Evolutionary conservation across 2,329 filamentous ascomycete species (phyloP), one percentile per base, ranked within the genome.

Genomic region (Fusarium sp.): DNA sequence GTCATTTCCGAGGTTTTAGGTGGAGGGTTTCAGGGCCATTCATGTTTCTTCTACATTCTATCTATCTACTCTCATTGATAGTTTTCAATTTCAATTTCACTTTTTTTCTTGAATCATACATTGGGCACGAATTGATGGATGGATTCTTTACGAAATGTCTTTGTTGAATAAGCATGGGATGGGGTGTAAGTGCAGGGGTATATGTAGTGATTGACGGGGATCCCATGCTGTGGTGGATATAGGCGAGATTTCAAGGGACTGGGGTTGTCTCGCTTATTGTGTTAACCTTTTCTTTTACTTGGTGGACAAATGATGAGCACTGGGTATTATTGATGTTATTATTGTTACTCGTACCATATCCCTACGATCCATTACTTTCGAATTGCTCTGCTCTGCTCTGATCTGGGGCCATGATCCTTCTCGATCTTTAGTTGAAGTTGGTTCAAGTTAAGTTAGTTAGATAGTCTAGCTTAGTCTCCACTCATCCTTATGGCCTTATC

Each of bases 401-500:
- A 34, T 42, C 27, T 46, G 25, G 20, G 40, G 16, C 24, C n/a
- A 7, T 29, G 34, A 16, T 29, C n/a, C 22, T 37, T 56, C 16
- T 58, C 34, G 22, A 37, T 44, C 41, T 37, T 63, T 57, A 62
- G 56, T 59, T 71, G 67, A 70, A 60, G 61, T 45, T 72, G 57
- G 65, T 67, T 70, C 68, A 75, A 61, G 63, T 67, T 54, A 45
- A 56, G 37, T 56, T 51, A 29, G 57, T 64, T 66, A 59, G 13
- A 4, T 32, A 14, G 34, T 12, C 34, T 37, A 7, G 34, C 11
- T 37, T 37, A 37, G 63, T 55, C 73, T 72, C 61, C 57, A 63
- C 51, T 34, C 42, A 57, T 58, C 65, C 72, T 70, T 51, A 18
- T 49, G 72, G 72, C 74, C 75, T 51, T 57, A 75, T 75, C 69